These are phyloP conservation scores for Moesziomyces aphidis DNA, from an alignment of 1,284 basidiomycete species.

Conservation along the genomic window DNA sequence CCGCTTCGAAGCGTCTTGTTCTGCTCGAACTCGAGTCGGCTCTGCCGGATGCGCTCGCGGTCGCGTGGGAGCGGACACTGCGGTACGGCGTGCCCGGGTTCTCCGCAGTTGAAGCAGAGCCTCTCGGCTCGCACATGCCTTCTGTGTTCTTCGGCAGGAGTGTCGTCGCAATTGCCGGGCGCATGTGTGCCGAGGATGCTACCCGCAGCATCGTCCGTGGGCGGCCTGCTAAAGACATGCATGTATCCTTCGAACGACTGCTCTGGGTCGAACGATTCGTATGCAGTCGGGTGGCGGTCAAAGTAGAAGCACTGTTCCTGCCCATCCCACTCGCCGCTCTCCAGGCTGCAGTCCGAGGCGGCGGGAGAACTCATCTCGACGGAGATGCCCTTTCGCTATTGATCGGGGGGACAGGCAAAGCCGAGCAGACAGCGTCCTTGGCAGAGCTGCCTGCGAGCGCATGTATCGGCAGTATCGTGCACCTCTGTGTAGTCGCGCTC, in stretches of 20 bases:
- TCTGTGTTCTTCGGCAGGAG: not conserved
- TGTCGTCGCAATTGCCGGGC: not conserved
- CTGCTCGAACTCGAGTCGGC: constrained; percentile 17
- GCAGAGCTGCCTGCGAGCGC: constrained; percentile 28
- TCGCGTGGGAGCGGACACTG: constrained; percentile 18
- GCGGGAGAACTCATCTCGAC: constrained; percentile 15
- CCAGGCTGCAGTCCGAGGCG: constrained; percentile 16
- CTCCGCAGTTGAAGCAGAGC: constrained; percentile 33
- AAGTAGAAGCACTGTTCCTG: constrained; percentile 27
- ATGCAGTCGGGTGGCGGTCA: constrained; percentile 27
- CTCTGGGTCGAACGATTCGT: constrained; percentile 32
- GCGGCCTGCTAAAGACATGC: constrained; percentile 15
- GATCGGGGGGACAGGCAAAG: constrained; percentile 13
- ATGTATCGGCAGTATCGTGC: constrained; percentile 25
- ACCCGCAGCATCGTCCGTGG: not conserved
- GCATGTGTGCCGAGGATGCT: not conserved
- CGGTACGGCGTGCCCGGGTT: constrained; percentile 15
- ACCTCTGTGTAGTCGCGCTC: constrained; percentile 35
- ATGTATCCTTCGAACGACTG: constrained; percentile 34
- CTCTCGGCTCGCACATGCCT: constrained; percentile 1
- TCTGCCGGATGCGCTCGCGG: constrained; percentile 23
- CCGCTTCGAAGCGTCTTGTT: constrained; percentile 10
- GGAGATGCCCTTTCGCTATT: not conserved
- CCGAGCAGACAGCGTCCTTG: constrained; percentile 37
- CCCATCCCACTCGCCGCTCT: constrained; percentile 33